Conservation (phyloP, 768 basidiomycete genomes). For the Heimioporus sp. region DNA sequence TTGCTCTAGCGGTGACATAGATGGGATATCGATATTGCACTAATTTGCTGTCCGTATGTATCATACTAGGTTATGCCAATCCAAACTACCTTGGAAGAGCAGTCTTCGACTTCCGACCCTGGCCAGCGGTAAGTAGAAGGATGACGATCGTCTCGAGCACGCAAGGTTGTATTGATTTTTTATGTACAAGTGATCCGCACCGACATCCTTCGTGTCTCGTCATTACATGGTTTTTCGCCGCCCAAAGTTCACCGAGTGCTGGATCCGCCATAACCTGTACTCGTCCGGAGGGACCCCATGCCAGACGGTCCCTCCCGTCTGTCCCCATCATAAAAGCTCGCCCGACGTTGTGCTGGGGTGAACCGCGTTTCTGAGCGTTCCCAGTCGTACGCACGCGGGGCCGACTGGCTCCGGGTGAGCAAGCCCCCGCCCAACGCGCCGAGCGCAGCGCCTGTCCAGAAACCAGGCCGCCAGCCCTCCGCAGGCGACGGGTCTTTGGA, state of each 20-base stretch:
- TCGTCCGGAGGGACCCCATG: constrained; percentile 68
- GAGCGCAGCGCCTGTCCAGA: constrained; percentile 80
- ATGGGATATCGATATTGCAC: constrained; percentile 11
- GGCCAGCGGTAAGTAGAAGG: too few relatives aligned
- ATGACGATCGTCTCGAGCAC: too few relatives aligned
- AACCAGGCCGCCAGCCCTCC: constrained; percentile 63
- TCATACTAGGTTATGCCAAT: too few relatives aligned
- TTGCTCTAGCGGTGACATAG: neutral
- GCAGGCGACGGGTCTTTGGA: constrained; percentile 34
- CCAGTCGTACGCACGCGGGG: constrained; percentile 51
- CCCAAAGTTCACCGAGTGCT: constrained; percentile 51
- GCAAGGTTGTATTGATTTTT: neutral
- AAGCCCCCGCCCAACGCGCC: constrained; percentile 68
- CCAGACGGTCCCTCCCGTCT: constrained; percentile 69
- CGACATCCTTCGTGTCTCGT: neutral
- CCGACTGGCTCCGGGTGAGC: constrained; percentile 40
- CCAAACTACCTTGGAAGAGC: too few relatives aligned
- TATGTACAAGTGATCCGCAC: constrained; percentile 1
- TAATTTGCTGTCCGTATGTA: constrained; percentile 11
- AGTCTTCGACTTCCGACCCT: too few relatives aligned
- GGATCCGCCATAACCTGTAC: constrained; percentile 80
- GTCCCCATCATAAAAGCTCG: constrained; percentile 38
- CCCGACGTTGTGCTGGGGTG: constrained; percentile 25
- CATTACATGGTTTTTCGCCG: neutral
- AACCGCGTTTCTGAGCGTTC: constrained; percentile 43